Conservation (phyloP, 306 rosid species). For the Corylus avellana region DNA sequence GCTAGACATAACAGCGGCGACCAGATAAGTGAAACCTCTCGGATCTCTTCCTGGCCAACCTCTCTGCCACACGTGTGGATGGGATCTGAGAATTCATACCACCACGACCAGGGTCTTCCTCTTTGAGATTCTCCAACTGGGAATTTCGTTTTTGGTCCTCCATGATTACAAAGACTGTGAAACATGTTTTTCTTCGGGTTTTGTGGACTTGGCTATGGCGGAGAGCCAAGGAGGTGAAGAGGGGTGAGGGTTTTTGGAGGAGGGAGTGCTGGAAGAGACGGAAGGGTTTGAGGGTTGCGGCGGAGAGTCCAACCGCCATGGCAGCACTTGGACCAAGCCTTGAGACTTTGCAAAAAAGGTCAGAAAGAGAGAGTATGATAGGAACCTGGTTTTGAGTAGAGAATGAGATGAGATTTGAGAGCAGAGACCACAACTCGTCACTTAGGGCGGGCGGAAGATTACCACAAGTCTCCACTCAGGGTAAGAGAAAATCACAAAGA, state of each 20-base stretch:
- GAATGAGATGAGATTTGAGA: not conserved
- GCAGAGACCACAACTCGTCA: no score
- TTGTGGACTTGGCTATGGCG: conserved; percentile 25
- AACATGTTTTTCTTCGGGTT: conserved; percentile 36
- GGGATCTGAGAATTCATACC: conserved; percentile 31
- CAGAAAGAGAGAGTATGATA: not conserved
- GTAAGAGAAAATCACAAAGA: no score
- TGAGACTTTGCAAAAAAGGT: not conserved
- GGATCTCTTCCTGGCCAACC: conserved; percentile 62
- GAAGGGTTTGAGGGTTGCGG: conserved; percentile 51
- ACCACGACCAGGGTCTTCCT: conserved; percentile 14
- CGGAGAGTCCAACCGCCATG: conserved; percentile 77
- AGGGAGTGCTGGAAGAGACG: conserved; percentile 39
- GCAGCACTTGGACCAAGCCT: conserved; percentile 14
- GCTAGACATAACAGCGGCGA: conserved; percentile 89
- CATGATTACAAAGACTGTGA: conserved; percentile 67
- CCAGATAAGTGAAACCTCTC: conserved; percentile 74
- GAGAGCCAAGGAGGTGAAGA: conserved; percentile 36
- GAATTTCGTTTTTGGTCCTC: conserved; percentile 54
- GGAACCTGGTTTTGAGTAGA: no score
- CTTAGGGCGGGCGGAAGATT: no score
- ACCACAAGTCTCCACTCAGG: no score
- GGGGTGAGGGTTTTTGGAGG: conserved; percentile 36
- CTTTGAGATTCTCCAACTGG: conserved; percentile 29
- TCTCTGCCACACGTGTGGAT: conserved; percentile 51